Percentiles rank a stretch among this genome's conserved stretches.
Conservation (phyloP, 148 eudicot genomes). For the Chenopodium suecicum region DNA sequence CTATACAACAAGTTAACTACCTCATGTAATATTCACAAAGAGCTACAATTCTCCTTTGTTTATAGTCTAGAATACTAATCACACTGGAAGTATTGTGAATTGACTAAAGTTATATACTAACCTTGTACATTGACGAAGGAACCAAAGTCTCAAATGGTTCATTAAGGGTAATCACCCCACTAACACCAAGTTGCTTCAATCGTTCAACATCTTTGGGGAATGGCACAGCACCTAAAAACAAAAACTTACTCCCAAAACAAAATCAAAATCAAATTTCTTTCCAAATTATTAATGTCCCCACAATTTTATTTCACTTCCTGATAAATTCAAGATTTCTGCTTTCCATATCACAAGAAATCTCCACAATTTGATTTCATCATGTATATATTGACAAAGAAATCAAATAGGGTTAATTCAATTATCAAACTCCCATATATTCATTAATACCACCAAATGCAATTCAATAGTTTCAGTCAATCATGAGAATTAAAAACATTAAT, state of each 20-base stretch:
- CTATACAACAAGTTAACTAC: too few relatives aligned
- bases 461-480: background rate
- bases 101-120: conserved; percentile 26
- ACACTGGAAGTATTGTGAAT: background rate
- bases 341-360: too few relatives aligned
- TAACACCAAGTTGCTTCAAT: conserved; percentile 70
- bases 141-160: conserved; percentile 86
- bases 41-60: background rate
- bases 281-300: background rate
- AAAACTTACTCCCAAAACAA: conserved; percentile 39
- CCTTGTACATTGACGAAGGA: conserved; percentile 57
- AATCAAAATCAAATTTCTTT: background rate
- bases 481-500: too few relatives aligned
- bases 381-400: background rate
- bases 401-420: background rate
- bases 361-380: background rate
- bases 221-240: conserved; percentile 75
- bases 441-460: background rate
- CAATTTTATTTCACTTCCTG: too few relatives aligned
- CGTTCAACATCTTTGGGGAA: conserved; percentile 62
- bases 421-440: background rate
- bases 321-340: too few relatives aligned
- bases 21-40: background rate
- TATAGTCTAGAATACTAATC: background rate
- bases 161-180: conserved; percentile 77